phyloP scores from a whole-genome alignment of 768 basidiomycete genomes.

The Vararia minispora region DNA sequence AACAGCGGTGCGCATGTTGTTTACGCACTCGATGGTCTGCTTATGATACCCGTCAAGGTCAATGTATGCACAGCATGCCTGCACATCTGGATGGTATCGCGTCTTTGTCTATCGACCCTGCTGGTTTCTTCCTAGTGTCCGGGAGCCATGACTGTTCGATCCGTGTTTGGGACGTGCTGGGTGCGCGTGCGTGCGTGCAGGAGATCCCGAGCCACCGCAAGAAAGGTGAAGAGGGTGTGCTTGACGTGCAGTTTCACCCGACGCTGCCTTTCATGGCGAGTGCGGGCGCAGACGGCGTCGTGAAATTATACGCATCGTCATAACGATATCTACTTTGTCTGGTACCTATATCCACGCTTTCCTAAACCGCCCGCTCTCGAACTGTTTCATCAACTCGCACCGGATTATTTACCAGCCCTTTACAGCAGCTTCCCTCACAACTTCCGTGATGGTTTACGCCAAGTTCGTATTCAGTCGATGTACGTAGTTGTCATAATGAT shows the following conservation, averaged over 20 bases:
- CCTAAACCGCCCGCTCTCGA: too few relatives aligned
- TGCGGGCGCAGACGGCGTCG: conserved; percentile 91
- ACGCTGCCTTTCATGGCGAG: conserved; percentile 82
- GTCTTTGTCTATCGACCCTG: conserved; percentile 77
- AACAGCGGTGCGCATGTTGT: conserved; percentile 47
- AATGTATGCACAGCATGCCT: conserved; percentile 82
- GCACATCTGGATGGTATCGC: conserved; percentile 91
- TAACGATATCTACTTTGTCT: conserved; percentile 28
- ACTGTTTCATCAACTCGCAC: too few relatives aligned
- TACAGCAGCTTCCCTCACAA: background rate
- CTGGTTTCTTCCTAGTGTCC: conserved; percentile 81
- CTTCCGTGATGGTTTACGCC: too few relatives aligned
- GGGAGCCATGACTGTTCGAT: conserved; percentile 90
- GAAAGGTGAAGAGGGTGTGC: conserved; percentile 84
- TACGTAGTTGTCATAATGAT: too few relatives aligned
- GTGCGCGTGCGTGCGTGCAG: conserved; percentile 71
- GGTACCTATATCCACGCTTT: conserved; percentile 1
- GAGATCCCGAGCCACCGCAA: conserved; percentile 84
- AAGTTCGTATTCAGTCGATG: too few relatives aligned
- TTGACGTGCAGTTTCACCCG: conserved; percentile 79
- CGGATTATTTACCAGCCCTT: background rate
- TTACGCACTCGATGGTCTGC: background rate
- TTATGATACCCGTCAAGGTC: conserved; percentile 32
- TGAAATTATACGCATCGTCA: conserved; percentile 85
- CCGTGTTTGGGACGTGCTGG: conserved; percentile 89